Evolutionary conservation across 1,139 yeast species (phyloP), one percentile per base, ranked within the genome.

Genomic region (Candida albicans): DNA sequence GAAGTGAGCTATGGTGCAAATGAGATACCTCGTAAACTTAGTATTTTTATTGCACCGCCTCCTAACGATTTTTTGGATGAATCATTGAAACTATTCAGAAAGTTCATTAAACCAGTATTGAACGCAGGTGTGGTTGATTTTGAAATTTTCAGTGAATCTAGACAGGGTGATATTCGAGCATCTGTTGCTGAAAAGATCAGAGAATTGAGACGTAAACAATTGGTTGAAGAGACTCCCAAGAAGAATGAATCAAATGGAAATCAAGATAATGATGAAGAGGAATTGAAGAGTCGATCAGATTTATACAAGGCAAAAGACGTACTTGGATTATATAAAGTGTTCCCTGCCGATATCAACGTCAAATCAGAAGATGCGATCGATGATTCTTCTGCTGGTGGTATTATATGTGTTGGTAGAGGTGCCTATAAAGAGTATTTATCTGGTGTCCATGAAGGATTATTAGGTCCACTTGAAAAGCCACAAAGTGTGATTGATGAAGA

Each of bases 341-440:
- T 61, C 40, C 67, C 65, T 9, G 63, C 61, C 22, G 67, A 75
- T 2, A 53, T 68, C 8, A 51, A 53, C 18, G 61, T 77, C 2
- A 54, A 66, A 6, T 59, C 69, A 44, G 85, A 82, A 45, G 88
- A 83, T 56, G 64, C 75, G 11, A 49, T 51, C 22, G 68, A 72
- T 49, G 43, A 74, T 74, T 7, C 45, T 4, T 48, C 51, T n/a
- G 79, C 84, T 8, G 97, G 97, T 15, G 99, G 99, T 40, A 84
- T 90, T 11, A 77, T 95, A 22, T 88, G 97, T 62, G 70, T 95
- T 28, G 99, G 99, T 2, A 77, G 99, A 60, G 99, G 99, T 45
- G 93, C 98, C 0, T 93, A 81, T 64, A 93, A 91, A 62, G 99
- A 95, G 68, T 95, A 88, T 59, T 64, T 95, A 45, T 77, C 80